Evolutionary conservation across 2,329 filamentous ascomycete genomes (phyloP).

Genomic region (Venturia aucupariae): DNA sequence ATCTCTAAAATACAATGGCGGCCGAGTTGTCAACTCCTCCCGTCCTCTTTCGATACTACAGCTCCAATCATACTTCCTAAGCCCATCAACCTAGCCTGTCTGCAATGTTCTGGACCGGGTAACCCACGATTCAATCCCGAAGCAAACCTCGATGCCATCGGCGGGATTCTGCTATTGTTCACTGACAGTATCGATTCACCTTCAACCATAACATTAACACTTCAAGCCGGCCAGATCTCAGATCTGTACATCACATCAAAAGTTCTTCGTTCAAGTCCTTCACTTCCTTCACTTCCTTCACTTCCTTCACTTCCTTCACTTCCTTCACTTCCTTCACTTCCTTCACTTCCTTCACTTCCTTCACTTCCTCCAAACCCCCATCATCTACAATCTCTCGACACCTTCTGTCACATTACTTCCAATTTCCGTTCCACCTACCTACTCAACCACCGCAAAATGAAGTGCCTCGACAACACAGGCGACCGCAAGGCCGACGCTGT

Average conservation of each 20-base stretch:
- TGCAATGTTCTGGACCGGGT: background rate
- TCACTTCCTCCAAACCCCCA: background rate
- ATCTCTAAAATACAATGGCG: no score
- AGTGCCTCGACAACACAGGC: slow-evolving; percentile 25
- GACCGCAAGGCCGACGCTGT: slow-evolving; percentile 27
- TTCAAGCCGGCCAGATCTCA: background rate
- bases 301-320: background rate
- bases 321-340: background rate
- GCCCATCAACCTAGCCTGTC: no score
- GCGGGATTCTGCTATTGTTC: no score
- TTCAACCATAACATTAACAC: background rate
- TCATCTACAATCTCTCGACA: background rate
- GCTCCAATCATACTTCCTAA: no score
- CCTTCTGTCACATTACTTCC: background rate
- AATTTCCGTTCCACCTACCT: background rate
- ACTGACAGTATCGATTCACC: background rate
- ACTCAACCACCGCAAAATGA: slow-evolving; percentile 24
- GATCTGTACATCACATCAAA: background rate
- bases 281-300: background rate
- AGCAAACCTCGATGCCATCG: background rate
- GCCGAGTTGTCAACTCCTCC: no score
- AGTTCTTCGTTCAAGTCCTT: background rate
- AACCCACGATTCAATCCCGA: background rate
- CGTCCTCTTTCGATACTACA: no score
- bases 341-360: background rate